Evolutionary conservation across 768 basidiomycete species (phyloP), one percentile per base, ranked within the genome.

Genomic region (Auricularia heimuer): DNA sequence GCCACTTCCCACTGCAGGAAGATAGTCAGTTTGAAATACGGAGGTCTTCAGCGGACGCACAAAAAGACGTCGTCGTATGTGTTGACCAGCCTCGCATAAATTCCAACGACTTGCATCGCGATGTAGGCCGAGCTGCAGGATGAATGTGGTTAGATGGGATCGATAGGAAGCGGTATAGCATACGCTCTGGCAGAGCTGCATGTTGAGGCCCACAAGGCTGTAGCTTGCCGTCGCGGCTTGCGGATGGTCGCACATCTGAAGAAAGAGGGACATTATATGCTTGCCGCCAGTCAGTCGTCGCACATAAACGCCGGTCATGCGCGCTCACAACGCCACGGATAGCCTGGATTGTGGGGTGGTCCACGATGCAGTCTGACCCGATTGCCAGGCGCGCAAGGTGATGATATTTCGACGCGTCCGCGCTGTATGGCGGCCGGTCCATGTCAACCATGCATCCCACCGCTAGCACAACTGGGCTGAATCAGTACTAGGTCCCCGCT

Each of bases 401-500:
- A 18, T 60, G 33, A 18, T 29, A 29, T 10, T 60, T 60, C 16
- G 24, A 14, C 34, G 29, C 56, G 11, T 60, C 56, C 24, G 33
- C 56, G 34, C 14, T 6, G 24, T 60, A 60, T 29, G 56, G 56
- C 56, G 24, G 16, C 24, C 56, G 56, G 56, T 29, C 24, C 24
- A 33, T 29, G 56, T 24, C 56, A 18, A 34, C 14, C 34, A 35
- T 4, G 56, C 34, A 60, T 6, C 24, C 56, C 24, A 29, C 4
- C 24, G 56, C 56, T 8, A 60, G 78, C 21, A 88, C 77, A 76
- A 88, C 56, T 60, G 56, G 1, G 71, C 24, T 12, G 7, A 6
- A 29, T 33, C 56, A 60, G 14, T 7, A 14, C 4, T 4, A 4
- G 14, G 10, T 7, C 18, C 24, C 14, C 16, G 11, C 12, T 10